Evolutionary conservation across 768 basidiomycete genomes (phyloP), one percentile per base, ranked within the genome.

Genomic region (Tylopilus subfusipes): DNA sequence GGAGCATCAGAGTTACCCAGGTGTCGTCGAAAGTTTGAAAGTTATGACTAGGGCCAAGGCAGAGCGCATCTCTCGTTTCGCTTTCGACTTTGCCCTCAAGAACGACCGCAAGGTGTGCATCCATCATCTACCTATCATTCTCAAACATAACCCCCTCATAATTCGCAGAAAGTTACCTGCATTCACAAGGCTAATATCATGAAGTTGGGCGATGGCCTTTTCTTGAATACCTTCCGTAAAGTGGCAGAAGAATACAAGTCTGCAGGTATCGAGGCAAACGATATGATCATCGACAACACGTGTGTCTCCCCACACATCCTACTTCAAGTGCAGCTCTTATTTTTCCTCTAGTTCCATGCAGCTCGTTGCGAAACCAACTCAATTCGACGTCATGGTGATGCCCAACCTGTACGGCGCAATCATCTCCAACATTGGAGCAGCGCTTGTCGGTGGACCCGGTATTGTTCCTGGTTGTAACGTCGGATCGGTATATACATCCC

Each of bases 181-280:
- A 94, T 99, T 42, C 97, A 99, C 85, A 99, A 99, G 76, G 97
- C 97, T 66, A 98, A 98, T 80, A 99, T 99, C 80, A 99, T 99
- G 97, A 99, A 99, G 75, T 86, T 98, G 64, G 96, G 96, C 72
- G 97, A 98, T 67, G 97, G 97, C 73, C 84, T 99, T 40, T 98
- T 98, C 86, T 82, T 98, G 64, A 95, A 93, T 75, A 98, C 95
- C 22, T 99, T 98, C 86, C 90, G 93, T 63, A 82, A 85, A 56
- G 83, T 99, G 55, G 97, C 94, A 31, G 93, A 98, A 73, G 96
- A 98, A 70, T 99, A 98, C 82, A 90, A 85, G 74, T 86, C 85
- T 50, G 79, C 86, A 42, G 97, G 97, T 42, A 95, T 99, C 67
- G 82, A 84, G 62, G 91, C 80, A 69, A 96, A 98, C 67, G 91